phyloP scores from a whole-genome alignment of 2,329 filamentous ascomycete species.

The Claviceps sp. region DNA sequence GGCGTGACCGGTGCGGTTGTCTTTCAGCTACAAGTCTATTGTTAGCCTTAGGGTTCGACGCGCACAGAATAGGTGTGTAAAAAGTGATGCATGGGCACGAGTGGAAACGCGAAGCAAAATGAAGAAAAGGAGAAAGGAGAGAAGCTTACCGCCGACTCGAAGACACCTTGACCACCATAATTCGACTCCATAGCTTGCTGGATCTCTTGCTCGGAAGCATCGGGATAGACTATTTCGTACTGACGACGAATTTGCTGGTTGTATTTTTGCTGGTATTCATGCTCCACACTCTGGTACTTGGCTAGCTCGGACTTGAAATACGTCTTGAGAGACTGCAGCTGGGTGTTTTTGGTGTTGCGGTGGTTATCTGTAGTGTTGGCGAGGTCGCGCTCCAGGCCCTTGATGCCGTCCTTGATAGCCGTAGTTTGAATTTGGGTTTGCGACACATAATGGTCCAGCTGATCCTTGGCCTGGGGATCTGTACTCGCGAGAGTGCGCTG shows the following conservation, averaged over 20 bases:
- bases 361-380: slow-evolving; percentile 45
- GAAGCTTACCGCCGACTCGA: slow-evolving; percentile 60
- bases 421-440: slow-evolving; percentile 61
- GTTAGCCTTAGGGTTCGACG: not conserved
- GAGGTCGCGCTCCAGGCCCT: slow-evolving; percentile 58
- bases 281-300: slow-evolving; percentile 59
- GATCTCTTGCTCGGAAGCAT: slow-evolving; percentile 63
- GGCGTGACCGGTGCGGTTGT: slow-evolving; percentile 61
- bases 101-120: not conserved
- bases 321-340: slow-evolving; percentile 55
- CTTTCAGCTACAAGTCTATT: slow-evolving; percentile 43
- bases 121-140: not conserved
- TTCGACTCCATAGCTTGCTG: slow-evolving; percentile 54
- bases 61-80: too few species aligned
- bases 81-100: not conserved
- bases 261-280: slow-evolving; percentile 56
- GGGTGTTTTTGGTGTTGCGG: slow-evolving; percentile 54
- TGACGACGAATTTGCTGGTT: slow-evolving; percentile 68
- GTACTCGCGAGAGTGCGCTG: slow-evolving; percentile 57
- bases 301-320: slow-evolving; percentile 60
- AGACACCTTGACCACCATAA: slow-evolving; percentile 68
- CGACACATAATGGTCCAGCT: slow-evolving; percentile 54
- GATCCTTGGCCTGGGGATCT: slow-evolving; percentile 39
- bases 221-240: slow-evolving; percentile 69
- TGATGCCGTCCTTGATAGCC: slow-evolving; percentile 68